A percentile compares a stretch with the other conserved stretches of the same genome.
These are phyloP conservation scores for Rubus idaeus DNA, from an alignment of 306 rosid species.

Conservation along the genomic window DNA sequence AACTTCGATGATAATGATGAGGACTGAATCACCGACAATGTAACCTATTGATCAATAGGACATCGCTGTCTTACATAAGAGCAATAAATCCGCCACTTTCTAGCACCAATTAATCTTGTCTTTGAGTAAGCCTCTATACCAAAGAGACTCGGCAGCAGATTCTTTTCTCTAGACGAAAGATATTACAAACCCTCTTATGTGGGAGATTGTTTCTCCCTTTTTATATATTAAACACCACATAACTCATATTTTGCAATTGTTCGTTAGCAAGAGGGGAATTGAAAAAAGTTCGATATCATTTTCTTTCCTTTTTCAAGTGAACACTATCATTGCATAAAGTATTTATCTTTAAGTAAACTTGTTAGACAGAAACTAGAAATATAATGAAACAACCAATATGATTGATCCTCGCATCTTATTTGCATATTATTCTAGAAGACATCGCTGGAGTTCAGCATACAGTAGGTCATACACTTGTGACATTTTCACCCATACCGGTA, in stretches of 20 bases:
- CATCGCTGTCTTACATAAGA: not conserved
- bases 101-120: not conserved
- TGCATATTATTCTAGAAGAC: not conserved
- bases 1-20: no score
- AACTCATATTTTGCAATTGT: not conserved
- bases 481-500: not conserved
- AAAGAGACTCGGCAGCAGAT: not conserved
- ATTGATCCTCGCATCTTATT: not conserved
- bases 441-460: not conserved
- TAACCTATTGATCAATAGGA: not conserved
- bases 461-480: not conserved
- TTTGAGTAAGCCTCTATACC: not conserved
- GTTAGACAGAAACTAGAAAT: no score
- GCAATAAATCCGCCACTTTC: not conserved
- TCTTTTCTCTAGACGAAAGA: not conserved
- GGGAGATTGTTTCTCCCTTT: not conserved
- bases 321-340: no score
- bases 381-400: not conserved
- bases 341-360: no score
- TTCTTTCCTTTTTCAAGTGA: no score
- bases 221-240: not conserved
- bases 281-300: no score
- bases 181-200: not conserved
- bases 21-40: no score
- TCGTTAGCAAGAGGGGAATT: not conserved